Conservation (phyloP, 2,329 filamentous ascomycete species). For the Paecilomyces dactylethromorphus region DNA sequence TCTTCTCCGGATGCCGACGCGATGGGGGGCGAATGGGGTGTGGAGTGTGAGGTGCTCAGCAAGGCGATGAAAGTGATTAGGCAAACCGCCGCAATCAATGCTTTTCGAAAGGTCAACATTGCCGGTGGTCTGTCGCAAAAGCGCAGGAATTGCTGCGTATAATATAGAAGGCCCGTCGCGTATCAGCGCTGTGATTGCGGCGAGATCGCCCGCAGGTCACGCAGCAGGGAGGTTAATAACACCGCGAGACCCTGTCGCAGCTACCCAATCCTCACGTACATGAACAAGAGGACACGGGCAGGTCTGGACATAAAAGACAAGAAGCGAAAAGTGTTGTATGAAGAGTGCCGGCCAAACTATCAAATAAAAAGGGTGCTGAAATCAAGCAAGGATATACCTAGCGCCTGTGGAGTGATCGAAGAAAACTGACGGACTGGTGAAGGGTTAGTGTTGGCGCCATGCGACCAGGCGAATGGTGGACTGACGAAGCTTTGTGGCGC, state of each 20-base stretch:
- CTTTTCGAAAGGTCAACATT: constrained; percentile 76
- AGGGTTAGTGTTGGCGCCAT: not conserved
- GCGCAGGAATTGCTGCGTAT: not conserved
- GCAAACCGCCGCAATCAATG: constrained; percentile 63
- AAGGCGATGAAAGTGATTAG: constrained; percentile 65
- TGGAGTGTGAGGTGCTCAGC: constrained; percentile 55
- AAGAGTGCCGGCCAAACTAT: not conserved
- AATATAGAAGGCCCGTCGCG: not conserved
- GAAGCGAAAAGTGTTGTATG: not conserved
- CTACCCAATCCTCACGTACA: not conserved
- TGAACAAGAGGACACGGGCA: not conserved
- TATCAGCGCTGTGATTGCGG: not conserved
- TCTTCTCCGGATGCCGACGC: constrained; percentile 4
- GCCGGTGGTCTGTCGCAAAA: constrained; percentile 7
- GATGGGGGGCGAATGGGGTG: constrained; percentile 39
- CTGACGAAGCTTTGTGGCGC: not conserved
- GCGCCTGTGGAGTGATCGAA: not conserved
- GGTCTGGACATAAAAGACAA: not conserved
- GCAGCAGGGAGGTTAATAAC: not conserved
- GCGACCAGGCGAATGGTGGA: not conserved
- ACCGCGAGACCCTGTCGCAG: not conserved
- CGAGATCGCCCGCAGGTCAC: constrained; percentile 9
- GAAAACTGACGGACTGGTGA: not conserved
- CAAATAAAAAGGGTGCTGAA: not conserved
- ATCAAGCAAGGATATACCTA: not conserved